A percentile compares a stretch with the other conserved stretches of the same genome.
Conservation (phyloP, 106 monocot genomes). For the Phalaenopsis equestris region DNA sequence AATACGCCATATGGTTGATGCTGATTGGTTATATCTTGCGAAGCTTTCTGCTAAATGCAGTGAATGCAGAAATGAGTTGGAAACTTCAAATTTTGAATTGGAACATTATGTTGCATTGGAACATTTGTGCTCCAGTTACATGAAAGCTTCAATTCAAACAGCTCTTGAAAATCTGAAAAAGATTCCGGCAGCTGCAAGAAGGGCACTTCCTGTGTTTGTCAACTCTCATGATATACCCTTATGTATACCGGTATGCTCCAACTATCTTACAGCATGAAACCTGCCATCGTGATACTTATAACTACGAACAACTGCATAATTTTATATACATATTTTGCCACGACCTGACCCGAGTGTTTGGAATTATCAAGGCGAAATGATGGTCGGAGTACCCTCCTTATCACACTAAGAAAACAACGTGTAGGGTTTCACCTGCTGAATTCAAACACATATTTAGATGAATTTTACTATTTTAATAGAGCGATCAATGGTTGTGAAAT, state of each 20-base stretch:
- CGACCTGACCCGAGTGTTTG: too few species aligned
- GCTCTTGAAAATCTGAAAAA: constrained; percentile 52
- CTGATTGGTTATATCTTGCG: constrained; percentile 87
- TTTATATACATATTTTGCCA: too few species aligned
- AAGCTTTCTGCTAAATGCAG: constrained; percentile 14
- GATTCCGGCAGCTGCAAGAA: constrained; percentile 65
- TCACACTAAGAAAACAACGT: too few species aligned
- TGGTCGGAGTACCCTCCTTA: too few species aligned
- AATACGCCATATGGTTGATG: constrained; percentile 76
- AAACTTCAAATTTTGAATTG: not conserved
- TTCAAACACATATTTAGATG: too few species aligned
- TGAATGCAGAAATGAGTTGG: not conserved
- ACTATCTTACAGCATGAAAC: not conserved
- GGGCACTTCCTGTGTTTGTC: constrained; percentile 61
- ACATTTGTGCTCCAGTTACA: constrained; percentile 12
- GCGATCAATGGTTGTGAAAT: too few species aligned
- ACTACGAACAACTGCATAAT: not conserved
- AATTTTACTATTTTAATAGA: too few species aligned
- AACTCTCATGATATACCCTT: constrained; percentile 49
- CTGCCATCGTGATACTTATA: not conserved
- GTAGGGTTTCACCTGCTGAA: too few species aligned
- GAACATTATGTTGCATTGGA: too few species aligned
- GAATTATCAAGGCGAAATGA: too few species aligned
- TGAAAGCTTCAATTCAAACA: constrained; percentile 42
- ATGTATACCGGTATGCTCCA: constrained; percentile 56